phyloP scores from a whole-genome alignment of 768 basidiomycete genomes.

The Hericium alpestre region DNA sequence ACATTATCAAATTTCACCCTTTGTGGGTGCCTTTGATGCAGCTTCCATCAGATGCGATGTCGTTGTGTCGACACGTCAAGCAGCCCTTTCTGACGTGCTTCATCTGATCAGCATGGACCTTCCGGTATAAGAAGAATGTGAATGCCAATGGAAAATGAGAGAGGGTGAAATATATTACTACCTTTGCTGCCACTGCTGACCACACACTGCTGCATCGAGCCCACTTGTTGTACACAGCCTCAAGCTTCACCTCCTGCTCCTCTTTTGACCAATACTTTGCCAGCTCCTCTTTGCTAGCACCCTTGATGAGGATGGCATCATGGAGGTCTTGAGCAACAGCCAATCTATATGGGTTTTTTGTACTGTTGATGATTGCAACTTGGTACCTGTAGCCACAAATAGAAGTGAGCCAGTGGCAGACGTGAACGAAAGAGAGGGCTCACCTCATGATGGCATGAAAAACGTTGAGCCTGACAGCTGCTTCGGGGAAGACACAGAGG shows the following conservation, averaged over 20 bases:
- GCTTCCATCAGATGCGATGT: constrained; percentile 18
- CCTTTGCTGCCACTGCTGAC: constrained; percentile 11
- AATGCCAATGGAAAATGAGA: too few species aligned
- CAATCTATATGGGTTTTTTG: neutral
- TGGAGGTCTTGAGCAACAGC: neutral
- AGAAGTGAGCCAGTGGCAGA: neutral
- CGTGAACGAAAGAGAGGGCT: neutral
- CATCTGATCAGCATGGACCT: constrained; percentile 11
- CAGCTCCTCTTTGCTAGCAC: neutral
- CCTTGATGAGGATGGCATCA: neutral
- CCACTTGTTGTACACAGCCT: constrained; percentile 7
- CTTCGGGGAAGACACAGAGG: constrained; percentile 1
- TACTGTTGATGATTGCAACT: neutral
- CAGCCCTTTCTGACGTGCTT: constrained; percentile 20
- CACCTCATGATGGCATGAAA: neutral
- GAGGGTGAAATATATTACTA: too few species aligned
- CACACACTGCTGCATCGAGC: neutral
- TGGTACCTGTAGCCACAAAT: neutral
- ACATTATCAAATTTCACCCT: constrained; percentile 18
- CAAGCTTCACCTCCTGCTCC: constrained; percentile 13
- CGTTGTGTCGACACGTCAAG: constrained; percentile 11
- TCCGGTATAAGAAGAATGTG: too few species aligned
- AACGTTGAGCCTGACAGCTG: neutral
- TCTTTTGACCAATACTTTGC: constrained; percentile 12
- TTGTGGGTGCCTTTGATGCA: constrained; percentile 21